Conservation (phyloP, 495 filamentous ascomycete species). For the Tuber borchii region DNA sequence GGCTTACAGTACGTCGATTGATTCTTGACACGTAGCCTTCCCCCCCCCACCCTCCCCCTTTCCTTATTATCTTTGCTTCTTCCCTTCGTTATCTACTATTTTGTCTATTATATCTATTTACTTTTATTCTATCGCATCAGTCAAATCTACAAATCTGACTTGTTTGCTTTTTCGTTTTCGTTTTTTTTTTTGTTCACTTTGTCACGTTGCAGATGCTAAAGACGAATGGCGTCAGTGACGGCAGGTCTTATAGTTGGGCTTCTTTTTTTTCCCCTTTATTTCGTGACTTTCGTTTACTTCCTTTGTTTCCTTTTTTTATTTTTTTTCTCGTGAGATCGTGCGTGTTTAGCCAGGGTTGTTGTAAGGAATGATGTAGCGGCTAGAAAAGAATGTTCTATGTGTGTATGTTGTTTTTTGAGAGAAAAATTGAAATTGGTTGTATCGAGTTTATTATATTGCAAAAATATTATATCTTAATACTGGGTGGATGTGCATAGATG, state of each 20-base stretch:
- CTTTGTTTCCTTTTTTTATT: background rate
- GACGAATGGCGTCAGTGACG: background rate
- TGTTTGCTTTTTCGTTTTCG: background rate
- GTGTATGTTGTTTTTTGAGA: background rate
- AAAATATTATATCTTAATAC: too few species aligned
- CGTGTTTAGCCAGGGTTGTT: background rate
- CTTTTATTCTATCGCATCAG: background rate
- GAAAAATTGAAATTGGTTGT: background rate
- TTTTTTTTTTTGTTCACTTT: background rate
- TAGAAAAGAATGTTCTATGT: background rate
- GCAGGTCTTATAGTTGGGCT: background rate
- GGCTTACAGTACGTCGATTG: background rate
- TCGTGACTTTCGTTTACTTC: background rate
- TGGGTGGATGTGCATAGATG: background rate
- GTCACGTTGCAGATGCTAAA: background rate
- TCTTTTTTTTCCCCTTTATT: background rate
- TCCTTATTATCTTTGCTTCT: background rate
- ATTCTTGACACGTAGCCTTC: constrained; percentile 1
- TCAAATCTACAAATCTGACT: background rate
- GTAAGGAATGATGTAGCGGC: background rate
- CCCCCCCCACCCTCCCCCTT: background rate
- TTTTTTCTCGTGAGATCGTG: background rate
- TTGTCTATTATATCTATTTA: background rate
- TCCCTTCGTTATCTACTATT: background rate
- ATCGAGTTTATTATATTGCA: background rate